Evolutionary conservation across 1,284 basidiomycete genomes (phyloP), one percentile per base, ranked within the genome.

Genomic region (Fomitopsis betulina): DNA sequence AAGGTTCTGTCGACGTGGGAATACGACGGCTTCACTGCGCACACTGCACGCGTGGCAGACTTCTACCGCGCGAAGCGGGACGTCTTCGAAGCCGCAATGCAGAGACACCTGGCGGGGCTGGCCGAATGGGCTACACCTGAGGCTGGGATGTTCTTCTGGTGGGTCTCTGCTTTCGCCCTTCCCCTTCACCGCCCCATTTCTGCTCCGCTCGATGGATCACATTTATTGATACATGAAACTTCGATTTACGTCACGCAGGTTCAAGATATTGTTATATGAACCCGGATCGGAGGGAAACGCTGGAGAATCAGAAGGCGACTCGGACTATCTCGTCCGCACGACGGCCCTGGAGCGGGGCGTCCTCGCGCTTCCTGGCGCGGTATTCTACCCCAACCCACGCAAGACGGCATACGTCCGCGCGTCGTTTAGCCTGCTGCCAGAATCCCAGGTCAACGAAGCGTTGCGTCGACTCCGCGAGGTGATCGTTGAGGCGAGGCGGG

Each of bases 131-230:
- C 77, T 42, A 79, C 81, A 0, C 96, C 96, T 0, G 87, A 93
- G 54, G 91, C 95, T 2, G 95, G 95, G 62, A 91, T 94, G 90
- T 94, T 95, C 75, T 84, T 93, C 68, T 95, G 92, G 92, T 89
- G 68, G 60, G 84, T 78, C 57, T 72, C 53, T 55, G 43, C 47
- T 56, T 25, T 55, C 53, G 35, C 35, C 39, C 43, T 53, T 55
- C 5, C 42, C 56, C 55, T 55, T 23, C 51, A 32, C 4, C 19
- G 32, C 37, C 51, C 58, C 56, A 66, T 45, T 57, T 42, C 59
- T 49, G 59, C 55, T 19, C 27, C 30, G 3, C 30, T 8, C 47
- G 37, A 37, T 21, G 60, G 23, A 5, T 25, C 23, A 30, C 45
- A 25, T 30, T 27, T 13, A 30, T 25, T 47, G 45, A 47, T 47